Base-by-base conservation (phyloP, 2,329 filamentous ascomycete genomes). In the Colletotrichum magnum region DNA sequence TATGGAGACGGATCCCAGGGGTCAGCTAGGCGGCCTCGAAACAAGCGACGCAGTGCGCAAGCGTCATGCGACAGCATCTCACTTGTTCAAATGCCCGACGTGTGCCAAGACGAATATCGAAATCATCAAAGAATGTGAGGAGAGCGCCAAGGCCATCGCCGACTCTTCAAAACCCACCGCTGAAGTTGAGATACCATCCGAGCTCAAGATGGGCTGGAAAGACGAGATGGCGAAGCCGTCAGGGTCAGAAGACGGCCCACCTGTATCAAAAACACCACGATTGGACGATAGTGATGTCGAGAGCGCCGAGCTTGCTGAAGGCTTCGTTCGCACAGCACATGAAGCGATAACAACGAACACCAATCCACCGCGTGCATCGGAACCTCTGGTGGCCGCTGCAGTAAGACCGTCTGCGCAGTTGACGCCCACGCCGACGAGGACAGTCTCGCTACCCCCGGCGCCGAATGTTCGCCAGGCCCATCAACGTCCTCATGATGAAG, bases 1-100 rank as follows among this genome's bases (percentile, higher is more conserved):
- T 80, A 98, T 99, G 94, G 94, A 97, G 79, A 95, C 92, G 3
- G 93, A 95, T 74, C 90, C 93, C 9, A 90, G 89, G 74, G 96
- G 96, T 1, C 96, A 98, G 83, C 85, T 99, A 1, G 96, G 96
- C 13, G 96, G 96, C 0, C 85, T 98, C 75, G 95, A 98, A 73
- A 92, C 92, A 4, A 88, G 84, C 28, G 90, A 92, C 18, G 86
- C 85, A 5, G 89, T 93, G 58, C 85, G 95, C 63, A 86, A 86
- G 74, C 83, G 88, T 53, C 87, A 96, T 74, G 96, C 96, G 5
- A 82, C 77, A 54, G 89, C 92, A 75, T 94, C 90, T 69, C 80
- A 80, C 1, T 77, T 74, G 0, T 98, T 90, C 87, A 87, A 82
- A 61, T 98, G 96, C 80, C 77, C 84, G 0, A 86, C 83, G 0